Evolutionary conservation across 2,329 filamentous ascomycete species (phyloP).

Genomic region (Fonsecaea nubica): DNA sequence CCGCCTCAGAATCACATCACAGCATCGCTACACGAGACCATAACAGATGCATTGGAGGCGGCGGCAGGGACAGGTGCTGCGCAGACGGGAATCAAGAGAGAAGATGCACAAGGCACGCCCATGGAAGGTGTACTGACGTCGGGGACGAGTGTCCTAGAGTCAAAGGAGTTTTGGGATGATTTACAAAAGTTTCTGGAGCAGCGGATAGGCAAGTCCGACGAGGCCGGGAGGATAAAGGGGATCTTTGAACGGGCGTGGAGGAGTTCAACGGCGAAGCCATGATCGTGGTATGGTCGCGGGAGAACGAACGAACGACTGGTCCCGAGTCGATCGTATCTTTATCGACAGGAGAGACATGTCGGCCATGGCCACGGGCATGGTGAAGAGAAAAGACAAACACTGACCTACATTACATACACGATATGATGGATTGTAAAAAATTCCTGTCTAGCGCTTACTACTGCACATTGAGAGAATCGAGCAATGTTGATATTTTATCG

Average conservation of each 20-base stretch:
- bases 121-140: conserved; percentile 45
- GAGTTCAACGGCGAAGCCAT: conserved; percentile 29
- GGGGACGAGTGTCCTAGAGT: conserved; percentile 57
- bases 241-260: conserved; percentile 77
- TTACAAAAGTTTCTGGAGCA: conserved; percentile 80
- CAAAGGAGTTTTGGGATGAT: conserved; percentile 84
- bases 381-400: too few species aligned
- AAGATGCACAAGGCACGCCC: conserved; percentile 40
- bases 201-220: conserved; percentile 72
- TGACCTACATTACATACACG: too few species aligned
- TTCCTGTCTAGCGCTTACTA: too few species aligned
- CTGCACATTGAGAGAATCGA: too few species aligned
- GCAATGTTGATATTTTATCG: too few species aligned
- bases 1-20: conserved; percentile 26
- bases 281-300: conserved; percentile 5
- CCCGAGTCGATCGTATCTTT: too few species aligned
- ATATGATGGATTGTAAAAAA: too few species aligned
- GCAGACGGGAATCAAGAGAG: conserved; percentile 48
- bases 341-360: too few species aligned
- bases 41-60: conserved; percentile 14
- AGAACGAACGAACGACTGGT: background rate
- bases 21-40: background rate
- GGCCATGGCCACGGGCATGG: too few species aligned
- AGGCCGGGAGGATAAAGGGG: conserved; percentile 68
- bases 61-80: conserved; percentile 51